Percentiles rank a stretch among this genome's conserved stretches.
phyloP scores from a whole-genome alignment of 2,329 filamentous ascomycete genomes.

The Penicillium sp. region DNA sequence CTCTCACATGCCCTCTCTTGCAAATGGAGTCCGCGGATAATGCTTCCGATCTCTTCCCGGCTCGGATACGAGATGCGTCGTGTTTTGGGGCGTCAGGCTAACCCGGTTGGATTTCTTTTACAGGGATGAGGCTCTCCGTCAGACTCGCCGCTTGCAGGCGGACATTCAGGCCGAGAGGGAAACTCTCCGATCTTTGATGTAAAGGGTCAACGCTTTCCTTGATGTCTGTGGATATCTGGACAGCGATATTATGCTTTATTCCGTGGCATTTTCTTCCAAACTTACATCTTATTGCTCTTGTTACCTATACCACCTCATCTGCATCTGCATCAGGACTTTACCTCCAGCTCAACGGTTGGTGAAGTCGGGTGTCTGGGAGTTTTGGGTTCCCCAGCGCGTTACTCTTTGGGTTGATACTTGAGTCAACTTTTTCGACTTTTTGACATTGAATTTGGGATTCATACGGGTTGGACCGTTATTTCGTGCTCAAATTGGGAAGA shows the following conservation, averaged over 20 bases:
- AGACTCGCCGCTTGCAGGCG: slow-evolving; percentile 70
- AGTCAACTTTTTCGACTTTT: slow-evolving; percentile 1
- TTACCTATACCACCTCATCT: slow-evolving; percentile 28
- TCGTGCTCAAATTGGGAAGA: slow-evolving; percentile 7
- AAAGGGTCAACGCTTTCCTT: not conserved
- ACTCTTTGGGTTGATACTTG: not conserved
- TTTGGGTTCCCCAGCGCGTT: slow-evolving; percentile 13
- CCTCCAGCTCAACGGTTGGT: slow-evolving; percentile 16
- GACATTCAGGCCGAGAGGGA: slow-evolving; percentile 67
- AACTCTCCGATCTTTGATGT: slow-evolving; percentile 58
- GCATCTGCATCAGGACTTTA: slow-evolving; percentile 27
- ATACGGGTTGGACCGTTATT: not conserved
- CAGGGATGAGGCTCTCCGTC: slow-evolving; percentile 72
- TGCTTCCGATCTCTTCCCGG: not conserved
- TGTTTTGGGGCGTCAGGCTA: slow-evolving; percentile 13
- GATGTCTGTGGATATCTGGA: slow-evolving; percentile 4
- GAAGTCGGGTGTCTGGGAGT: slow-evolving; percentile 21
- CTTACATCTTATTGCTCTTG: slow-evolving; percentile 9
- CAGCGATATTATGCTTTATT: not conserved
- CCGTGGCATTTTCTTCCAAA: not conserved
- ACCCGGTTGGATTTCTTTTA: slow-evolving; percentile 18
- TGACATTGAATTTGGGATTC: slow-evolving; percentile 10
- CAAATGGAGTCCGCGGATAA: not conserved
- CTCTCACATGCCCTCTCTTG: not conserved
- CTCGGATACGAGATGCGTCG: slow-evolving; percentile 18